Evolutionary conservation across 805 yeast genomes (phyloP).

Genomic region (Debaryomyces castellii): DNA sequence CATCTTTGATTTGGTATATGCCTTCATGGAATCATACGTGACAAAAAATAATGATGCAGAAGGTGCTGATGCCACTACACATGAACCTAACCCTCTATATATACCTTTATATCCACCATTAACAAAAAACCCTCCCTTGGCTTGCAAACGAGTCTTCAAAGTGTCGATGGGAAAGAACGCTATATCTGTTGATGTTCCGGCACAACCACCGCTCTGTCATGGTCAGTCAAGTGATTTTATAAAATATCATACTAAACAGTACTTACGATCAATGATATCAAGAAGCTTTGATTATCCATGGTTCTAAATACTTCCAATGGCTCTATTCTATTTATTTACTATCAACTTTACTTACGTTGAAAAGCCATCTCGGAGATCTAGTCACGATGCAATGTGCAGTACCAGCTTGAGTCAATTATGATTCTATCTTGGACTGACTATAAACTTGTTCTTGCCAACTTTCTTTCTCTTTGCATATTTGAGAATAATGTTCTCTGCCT

Average conservation of each 20-base stretch:
- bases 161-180: constrained; percentile 97
- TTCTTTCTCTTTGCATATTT: constrained; percentile 38
- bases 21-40: constrained; percentile 78
- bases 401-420: neutral
- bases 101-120: constrained; percentile 95
- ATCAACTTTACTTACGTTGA: neutral
- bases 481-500: constrained; percentile 35
- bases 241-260: neutral
- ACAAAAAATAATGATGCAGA: constrained; percentile 49
- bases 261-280: constrained; percentile 35
- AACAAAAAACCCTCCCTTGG: constrained; percentile 86
- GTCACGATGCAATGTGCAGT: constrained; percentile 1
- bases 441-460: constrained; percentile 28
- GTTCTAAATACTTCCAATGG: neutral
- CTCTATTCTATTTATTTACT: neutral
- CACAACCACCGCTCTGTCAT: constrained; percentile 78
- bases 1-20: constrained; percentile 31
- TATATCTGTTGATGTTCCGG: constrained; percentile 94
- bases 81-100: constrained; percentile 89
- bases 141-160: constrained; percentile 89
- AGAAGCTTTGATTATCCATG: constrained; percentile 29
- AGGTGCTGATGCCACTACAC: constrained; percentile 94
- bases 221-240: constrained; percentile 10
- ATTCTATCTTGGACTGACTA: constrained; percentile 24
- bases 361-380: neutral